Base-by-base conservation (phyloP, 495 filamentous ascomycete genomes). In the Hypoxylon rickii region DNA sequence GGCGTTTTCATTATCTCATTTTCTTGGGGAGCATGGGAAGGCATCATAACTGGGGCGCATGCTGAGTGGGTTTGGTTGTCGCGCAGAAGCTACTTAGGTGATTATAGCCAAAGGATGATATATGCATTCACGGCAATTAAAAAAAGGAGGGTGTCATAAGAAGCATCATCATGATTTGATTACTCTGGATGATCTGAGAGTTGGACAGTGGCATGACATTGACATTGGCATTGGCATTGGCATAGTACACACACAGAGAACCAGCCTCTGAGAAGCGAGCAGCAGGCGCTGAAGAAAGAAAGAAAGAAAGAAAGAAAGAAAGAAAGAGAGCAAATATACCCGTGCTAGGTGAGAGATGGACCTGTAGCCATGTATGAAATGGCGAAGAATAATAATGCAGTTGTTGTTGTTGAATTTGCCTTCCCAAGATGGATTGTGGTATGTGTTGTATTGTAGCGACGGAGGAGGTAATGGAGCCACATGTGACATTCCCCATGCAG, bases 401-500 rank as follows among this genome's bases (percentile, higher is more conserved):
- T n/a, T n/a, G n/a, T n/a, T n/a, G n/a, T 31, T 61, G 21, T 43
- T 44, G 24, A 24, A 44, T 29, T 50, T 40, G 19, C 20, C 18
- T 51, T 55, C 24, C 19, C 26, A 38, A 33, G 45, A 40, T 36
- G 32, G 44, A 51, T 46, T 41, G 32, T 15, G 13, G 41, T 61
- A 55, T n/a, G n/a, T n/a, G n/a, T n/a, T n/a, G n/a, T n/a, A n/a
- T n/a, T n/a, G n/a, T n/a, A n/a, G n/a, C n/a, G n/a, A n/a, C n/a
- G n/a, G n/a, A n/a, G n/a, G n/a, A n/a, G n/a, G n/a, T n/a, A n/a
- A n/a, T n/a, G n/a, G n/a, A n/a, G n/a, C n/a, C n/a, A n/a, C n/a
- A n/a, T 61, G 51, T 46, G 58, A 61, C 58, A 51, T 61, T 55
- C 58, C 58, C 38, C 40, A 61, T 61, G 5, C 29, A 55, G 51